Evolutionary conservation across 73 alveolate genomes (phyloP).

Genomic region (Blepharisma japonicum): DNA sequence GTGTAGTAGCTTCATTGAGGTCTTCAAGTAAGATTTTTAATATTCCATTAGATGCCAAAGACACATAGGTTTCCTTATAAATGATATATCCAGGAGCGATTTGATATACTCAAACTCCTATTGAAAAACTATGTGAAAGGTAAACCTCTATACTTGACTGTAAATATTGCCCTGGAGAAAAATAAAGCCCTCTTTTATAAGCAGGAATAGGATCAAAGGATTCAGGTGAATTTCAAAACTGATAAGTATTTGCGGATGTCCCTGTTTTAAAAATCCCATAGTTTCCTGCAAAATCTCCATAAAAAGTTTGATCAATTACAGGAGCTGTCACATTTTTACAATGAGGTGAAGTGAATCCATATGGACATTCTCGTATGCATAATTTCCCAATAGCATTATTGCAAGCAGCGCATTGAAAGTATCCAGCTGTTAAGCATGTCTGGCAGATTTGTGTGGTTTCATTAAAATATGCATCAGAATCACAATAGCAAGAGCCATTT

Average conservation of each 20-base stretch:
- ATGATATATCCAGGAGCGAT: not conserved
- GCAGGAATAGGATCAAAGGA: not conserved
- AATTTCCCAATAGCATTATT: not conserved
- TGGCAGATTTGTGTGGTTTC: too few species aligned
- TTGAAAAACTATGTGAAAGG: not conserved
- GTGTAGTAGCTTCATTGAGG: not conserved
- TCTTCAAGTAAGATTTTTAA: not conserved
- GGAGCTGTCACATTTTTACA: too few species aligned
- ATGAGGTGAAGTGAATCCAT: too few species aligned
- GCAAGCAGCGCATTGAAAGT: not conserved
- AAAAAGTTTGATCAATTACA: too few species aligned
- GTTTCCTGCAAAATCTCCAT: too few species aligned
- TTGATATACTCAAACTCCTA: not conserved
- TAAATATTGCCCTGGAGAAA: not conserved
- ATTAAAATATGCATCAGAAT: too few species aligned
- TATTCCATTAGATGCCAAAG: not conserved
- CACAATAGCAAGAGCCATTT: too few species aligned
- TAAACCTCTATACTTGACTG: not conserved
- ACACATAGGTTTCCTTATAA: not conserved
- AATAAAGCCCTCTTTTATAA: conserved; percentile 13
- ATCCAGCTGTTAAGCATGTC: not conserved
- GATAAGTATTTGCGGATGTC: too few species aligned
- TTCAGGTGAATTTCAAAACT: conserved; percentile 7
- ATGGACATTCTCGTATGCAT: not conserved
- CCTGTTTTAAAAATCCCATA: too few species aligned